A percentile compares a stretch with the other conserved stretches of the same genome.
Evolutionary conservation across 2,329 filamentous ascomycete species (phyloP).

Genomic region (Aspergillus niger): DNA sequence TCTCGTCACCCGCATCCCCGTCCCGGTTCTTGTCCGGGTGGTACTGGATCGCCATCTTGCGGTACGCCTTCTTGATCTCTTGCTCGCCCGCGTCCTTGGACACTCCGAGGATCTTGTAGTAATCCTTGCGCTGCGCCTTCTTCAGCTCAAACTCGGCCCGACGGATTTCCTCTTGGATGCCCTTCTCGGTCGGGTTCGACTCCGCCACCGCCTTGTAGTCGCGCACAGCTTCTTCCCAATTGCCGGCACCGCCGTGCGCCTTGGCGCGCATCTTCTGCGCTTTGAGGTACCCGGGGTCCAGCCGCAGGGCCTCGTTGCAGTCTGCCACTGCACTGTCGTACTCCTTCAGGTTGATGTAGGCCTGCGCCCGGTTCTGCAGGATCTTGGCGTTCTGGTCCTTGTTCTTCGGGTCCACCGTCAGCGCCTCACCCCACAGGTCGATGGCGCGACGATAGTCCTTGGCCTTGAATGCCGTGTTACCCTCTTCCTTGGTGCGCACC

Average conservation of each 20-base stretch:
- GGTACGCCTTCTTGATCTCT: constrained; percentile 95
- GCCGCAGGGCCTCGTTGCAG: constrained; percentile 77
- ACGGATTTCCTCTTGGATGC: constrained; percentile 79
- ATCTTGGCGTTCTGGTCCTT: constrained; percentile 93
- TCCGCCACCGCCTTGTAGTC: constrained; percentile 88
- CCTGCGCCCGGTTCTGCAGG: constrained; percentile 87
- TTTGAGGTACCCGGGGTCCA: constrained; percentile 85
- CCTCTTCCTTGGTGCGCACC: constrained; percentile 89
- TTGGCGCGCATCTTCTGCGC: constrained; percentile 93
- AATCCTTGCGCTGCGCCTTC: constrained; percentile 96
- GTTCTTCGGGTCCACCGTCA: constrained; percentile 84
- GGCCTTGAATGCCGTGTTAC: constrained; percentile 86
- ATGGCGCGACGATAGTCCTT: constrained; percentile 78
- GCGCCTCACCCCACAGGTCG: constrained; percentile 77
- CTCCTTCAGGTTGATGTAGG: constrained; percentile 76
- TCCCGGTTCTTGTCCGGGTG: constrained; percentile 95
- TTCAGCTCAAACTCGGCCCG: constrained; percentile 93
- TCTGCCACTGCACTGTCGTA: constrained; percentile 80
- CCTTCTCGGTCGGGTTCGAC: constrained; percentile 76
- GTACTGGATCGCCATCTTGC: constrained; percentile 88
- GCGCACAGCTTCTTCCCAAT: constrained; percentile 88
- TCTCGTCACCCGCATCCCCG: constrained; percentile 77
- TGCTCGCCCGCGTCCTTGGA: constrained; percentile 80
- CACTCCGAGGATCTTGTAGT: constrained; percentile 94
- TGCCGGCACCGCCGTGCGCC: constrained; percentile 78